phyloP scores from a whole-genome alignment of 257 asterid genomes.

The Scutellaria baicalensis region DNA sequence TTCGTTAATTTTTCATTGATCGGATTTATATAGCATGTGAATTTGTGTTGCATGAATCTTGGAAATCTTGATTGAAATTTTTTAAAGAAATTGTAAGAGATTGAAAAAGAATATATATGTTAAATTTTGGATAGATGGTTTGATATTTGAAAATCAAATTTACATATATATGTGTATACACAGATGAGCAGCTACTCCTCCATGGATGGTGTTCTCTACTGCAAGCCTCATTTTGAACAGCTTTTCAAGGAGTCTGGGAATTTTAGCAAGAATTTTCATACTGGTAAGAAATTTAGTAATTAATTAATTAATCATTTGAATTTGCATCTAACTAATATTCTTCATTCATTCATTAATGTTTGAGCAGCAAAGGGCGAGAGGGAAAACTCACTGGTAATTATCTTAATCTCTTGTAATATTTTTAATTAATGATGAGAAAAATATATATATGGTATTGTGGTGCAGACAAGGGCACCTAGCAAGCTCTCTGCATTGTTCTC shows the following conservation, averaged over 20 bases:
- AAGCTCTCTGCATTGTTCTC: slow-evolving; percentile 73
- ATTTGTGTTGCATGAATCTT: too few relatives aligned
- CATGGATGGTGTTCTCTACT: slow-evolving; percentile 66
- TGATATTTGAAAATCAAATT: too few relatives aligned
- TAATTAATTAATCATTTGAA: not conserved
- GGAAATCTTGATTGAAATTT: too few relatives aligned
- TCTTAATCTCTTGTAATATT: not conserved
- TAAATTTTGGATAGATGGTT: too few relatives aligned
- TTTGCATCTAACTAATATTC: not conserved
- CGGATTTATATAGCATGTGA: too few relatives aligned
- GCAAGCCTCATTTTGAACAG: slow-evolving; percentile 85
- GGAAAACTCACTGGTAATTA: slow-evolving; percentile 42
- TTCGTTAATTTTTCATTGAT: not conserved
- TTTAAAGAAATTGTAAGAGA: too few relatives aligned
- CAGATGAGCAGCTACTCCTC: slow-evolving; percentile 92
- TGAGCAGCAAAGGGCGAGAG: slow-evolving; percentile 39
- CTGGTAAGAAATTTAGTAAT: slow-evolving; percentile 18
- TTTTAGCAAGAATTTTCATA: slow-evolving; percentile 48
- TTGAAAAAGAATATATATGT: too few relatives aligned
- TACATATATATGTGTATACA: not conserved
- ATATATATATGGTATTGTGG: not conserved
- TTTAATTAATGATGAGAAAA: too few relatives aligned
- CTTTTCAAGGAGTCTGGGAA: slow-evolving; percentile 81
- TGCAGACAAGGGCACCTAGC: slow-evolving; percentile 57
- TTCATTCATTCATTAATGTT: not conserved